Evolutionary conservation across 2,329 filamentous ascomycete species (phyloP).

Genomic region (Penicillium sp.): DNA sequence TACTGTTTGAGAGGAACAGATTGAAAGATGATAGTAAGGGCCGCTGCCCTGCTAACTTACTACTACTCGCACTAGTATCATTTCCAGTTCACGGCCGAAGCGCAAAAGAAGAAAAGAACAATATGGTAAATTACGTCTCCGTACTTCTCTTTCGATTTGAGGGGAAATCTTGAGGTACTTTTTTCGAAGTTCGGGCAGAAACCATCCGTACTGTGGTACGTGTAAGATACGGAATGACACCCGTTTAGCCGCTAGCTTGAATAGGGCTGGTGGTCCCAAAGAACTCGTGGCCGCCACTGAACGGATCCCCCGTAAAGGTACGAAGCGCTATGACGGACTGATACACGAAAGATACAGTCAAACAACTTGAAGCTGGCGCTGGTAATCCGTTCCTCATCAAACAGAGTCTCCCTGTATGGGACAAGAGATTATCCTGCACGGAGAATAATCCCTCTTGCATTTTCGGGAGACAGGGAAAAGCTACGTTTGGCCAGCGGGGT

Average conservation of each 20-base stretch:
- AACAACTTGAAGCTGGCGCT: neutral
- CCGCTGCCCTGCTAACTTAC: neutral
- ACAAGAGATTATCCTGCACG: neutral
- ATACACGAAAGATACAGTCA: neutral
- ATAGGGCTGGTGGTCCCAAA: slow-evolving; percentile 24
- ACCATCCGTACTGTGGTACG: slow-evolving; percentile 18
- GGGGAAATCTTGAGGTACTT: neutral
- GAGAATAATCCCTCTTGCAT: slow-evolving; percentile 2
- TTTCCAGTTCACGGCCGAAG: neutral
- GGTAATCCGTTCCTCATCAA: neutral
- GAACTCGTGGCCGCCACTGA: slow-evolving; percentile 32
- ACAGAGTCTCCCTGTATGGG: neutral
- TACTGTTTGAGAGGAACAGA: neutral
- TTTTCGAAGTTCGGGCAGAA: neutral
- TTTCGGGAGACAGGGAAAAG: slow-evolving; percentile 16
- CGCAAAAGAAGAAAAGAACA: neutral
- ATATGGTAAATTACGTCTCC: neutral
- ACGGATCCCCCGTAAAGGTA: slow-evolving; percentile 18
- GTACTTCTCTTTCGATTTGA: neutral
- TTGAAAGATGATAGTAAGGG: neutral
- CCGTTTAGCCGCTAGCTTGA: slow-evolving; percentile 16
- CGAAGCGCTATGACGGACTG: neutral
- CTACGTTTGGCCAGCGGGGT: slow-evolving; percentile 17
- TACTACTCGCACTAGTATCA: neutral
- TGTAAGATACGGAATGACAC: slow-evolving; percentile 14